Evolutionary conservation across 768 basidiomycete genomes (phyloP), one percentile per base, ranked within the genome.

Genomic region (Cystofilobasidium capitatum): DNA sequence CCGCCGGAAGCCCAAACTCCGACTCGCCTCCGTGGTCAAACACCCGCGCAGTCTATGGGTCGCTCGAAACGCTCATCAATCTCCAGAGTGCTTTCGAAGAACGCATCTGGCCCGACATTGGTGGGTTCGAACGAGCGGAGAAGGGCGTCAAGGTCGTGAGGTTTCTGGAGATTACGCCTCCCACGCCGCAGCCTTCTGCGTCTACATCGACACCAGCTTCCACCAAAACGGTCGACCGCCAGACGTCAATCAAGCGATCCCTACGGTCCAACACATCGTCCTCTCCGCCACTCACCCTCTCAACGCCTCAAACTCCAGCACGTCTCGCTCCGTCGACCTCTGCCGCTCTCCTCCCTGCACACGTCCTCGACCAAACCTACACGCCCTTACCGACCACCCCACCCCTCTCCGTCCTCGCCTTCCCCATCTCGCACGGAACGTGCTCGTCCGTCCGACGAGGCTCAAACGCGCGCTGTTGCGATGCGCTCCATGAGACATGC

Each of bases 81-180:
- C 77, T 92, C 0, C 85, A 88, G 70, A 82, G 79, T 13, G 78
- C 89, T 1, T 91, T 93, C 74, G 82, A 85, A 0, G 88, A 85
- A 74, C 81, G 87, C 9, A 79, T 90, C 45, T 94, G 91, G 91
- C 91, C 91, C 0, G 85, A 84, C 70, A 82, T 94, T 9, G 90
- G 87, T 0, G 85, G 86, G 4, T 87, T 66, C 55, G 39, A 55
- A 22, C 55, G 17, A 3, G 31, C 24, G 29, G 40, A 57, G 40
- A n/a, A 85, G 81, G 81, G 87, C 45, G 82, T 40, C 9, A 31
- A 37, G 40, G 17, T 61, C 22, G 29, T 44, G 14, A 24, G 39
- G 39, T 61, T 29, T 31, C 39, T 42, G 12, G 40, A 61, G 37
- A 37, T 42, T 22, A 8, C 40, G 22, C 59, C 37, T 13, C 1